Percentiles rank a stretch among this genome's conserved stretches.
These are phyloP conservation scores for Fusarium stilboides DNA, from an alignment of 2,329 filamentous ascomycete genomes.

Conservation along the genomic window DNA sequence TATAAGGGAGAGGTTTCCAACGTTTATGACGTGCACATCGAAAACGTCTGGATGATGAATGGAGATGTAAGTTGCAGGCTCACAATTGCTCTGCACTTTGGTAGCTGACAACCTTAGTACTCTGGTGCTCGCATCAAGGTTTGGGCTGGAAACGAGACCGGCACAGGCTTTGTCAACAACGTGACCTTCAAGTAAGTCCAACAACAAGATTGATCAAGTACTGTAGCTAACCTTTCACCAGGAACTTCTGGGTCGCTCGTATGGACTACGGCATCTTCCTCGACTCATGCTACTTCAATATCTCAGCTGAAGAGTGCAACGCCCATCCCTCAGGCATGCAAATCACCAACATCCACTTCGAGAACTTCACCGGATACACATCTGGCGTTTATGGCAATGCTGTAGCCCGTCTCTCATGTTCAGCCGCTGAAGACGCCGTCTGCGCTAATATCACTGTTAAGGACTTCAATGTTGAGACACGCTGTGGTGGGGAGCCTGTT, in stretches of 20 bases:
- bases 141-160: slow-evolving; percentile 71
- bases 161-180: slow-evolving; percentile 74
- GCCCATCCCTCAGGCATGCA: slow-evolving; percentile 70
- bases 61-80: slow-evolving; percentile 47
- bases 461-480: slow-evolving; percentile 63
- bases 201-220: fast-evolving
- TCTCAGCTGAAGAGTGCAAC: slow-evolving; percentile 64
- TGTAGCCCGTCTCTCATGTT: slow-evolving; percentile 70
- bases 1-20: slow-evolving; percentile 68
- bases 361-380: slow-evolving; percentile 71
- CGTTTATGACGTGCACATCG: slow-evolving; percentile 70
- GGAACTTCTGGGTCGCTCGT: slow-evolving; percentile 70
- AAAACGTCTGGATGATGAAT: slow-evolving; percentile 71
- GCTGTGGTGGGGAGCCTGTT: slow-evolving; percentile 19
- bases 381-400: slow-evolving; percentile 69
- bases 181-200: slow-evolving; percentile 65
- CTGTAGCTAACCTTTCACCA: slow-evolving; percentile 29
- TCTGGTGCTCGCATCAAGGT: slow-evolving; percentile 73
- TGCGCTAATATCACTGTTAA: slow-evolving; percentile 70
- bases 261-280: slow-evolving; percentile 71
- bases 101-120: slow-evolving; percentile 13
- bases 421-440: slow-evolving; percentile 65
- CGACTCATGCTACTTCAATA: slow-evolving; percentile 75
- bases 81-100: fast-evolving
- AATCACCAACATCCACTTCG: slow-evolving; percentile 71